phyloP scores from a whole-genome alignment of 441 rosid genomes.

The Populus trichocarpa region DNA sequence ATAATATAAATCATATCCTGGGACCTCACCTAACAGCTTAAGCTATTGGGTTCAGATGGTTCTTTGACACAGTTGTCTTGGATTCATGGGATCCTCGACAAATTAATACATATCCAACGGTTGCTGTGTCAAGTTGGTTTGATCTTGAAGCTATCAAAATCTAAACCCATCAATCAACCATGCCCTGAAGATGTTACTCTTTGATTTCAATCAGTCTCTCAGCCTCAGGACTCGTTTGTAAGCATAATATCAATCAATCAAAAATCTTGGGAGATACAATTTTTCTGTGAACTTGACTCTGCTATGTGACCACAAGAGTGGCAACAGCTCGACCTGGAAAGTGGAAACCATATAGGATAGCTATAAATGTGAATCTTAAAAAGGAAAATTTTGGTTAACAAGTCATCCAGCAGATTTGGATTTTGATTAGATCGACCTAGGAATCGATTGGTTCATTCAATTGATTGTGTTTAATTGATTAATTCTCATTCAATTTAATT shows the following conservation, averaged over 20 bases:
- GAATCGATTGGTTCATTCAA: too few species aligned
- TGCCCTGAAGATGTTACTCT: neutral
- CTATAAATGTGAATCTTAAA: neutral
- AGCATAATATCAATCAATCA: neutral
- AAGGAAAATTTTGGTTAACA: neutral
- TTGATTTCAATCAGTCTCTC: neutral
- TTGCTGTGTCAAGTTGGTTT: conserved; percentile 19
- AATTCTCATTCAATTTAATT: too few species aligned
- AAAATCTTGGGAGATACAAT: neutral
- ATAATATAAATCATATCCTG: too few species aligned
- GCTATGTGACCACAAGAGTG: neutral
- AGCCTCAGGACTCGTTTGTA: neutral
- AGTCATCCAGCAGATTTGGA: neutral
- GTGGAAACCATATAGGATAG: conserved; percentile 16
- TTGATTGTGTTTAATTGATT: too few species aligned
- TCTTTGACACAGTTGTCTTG: neutral
- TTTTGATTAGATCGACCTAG: too few species aligned
- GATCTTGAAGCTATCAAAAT: conserved; percentile 23
- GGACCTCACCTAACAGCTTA: too few species aligned
- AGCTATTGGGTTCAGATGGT: too few species aligned
- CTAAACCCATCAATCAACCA: conserved; percentile 5
- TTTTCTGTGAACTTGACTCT: conserved; percentile 6
- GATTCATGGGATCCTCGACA: conserved; percentile 15
- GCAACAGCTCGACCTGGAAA: conserved; percentile 10
- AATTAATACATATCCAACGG: conserved; percentile 18